Percentiles rank a stretch among this genome's conserved stretches.
Evolutionary conservation across 176 grass and related monocot genomes (phyloP).

Genomic region (Ananas comosus): DNA sequence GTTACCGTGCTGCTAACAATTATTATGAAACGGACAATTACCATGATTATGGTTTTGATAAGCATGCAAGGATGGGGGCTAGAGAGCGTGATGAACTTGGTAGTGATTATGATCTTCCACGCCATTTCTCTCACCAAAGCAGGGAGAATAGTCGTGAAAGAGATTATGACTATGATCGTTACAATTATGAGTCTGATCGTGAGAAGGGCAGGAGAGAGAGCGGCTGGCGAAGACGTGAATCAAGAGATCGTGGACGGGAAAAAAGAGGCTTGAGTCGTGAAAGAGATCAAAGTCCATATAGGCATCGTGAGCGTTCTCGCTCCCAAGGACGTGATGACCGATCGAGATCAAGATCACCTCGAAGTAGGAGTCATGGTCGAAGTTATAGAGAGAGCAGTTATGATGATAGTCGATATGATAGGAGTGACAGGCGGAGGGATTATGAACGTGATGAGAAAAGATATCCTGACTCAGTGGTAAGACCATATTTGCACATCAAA

Average conservation of each 20-base stretch:
- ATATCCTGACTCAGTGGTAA: slow-evolving; percentile 63
- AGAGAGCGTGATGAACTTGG: slow-evolving; percentile 49
- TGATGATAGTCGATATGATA: slow-evolving; percentile 72
- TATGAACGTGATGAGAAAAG: slow-evolving; percentile 66
- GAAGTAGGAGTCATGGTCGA: slow-evolving; percentile 39
- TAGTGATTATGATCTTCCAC: slow-evolving; percentile 47
- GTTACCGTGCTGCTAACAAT: slow-evolving; percentile 37
- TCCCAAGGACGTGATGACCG: slow-evolving; percentile 40
- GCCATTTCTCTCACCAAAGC: slow-evolving; percentile 42
- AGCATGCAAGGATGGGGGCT: slow-evolving; percentile 59
- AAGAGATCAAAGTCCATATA: slow-evolving; percentile 57
- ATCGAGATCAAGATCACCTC: slow-evolving; percentile 74
- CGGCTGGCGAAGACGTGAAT: slow-evolving; percentile 53
- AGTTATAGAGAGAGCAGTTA: slow-evolving; percentile 53
- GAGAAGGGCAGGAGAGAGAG: slow-evolving; percentile 62
- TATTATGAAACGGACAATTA: slow-evolving; percentile 56
- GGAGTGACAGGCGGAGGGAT: slow-evolving; percentile 54
- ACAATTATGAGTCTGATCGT: slow-evolving; percentile 50
- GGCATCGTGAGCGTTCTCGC: slow-evolving; percentile 40
- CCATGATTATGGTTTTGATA: slow-evolving; percentile 70
- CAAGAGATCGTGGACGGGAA: slow-evolving; percentile 43
- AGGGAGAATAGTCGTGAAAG: slow-evolving; percentile 53
- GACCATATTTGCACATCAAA: slow-evolving; percentile 13
- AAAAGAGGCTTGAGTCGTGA: slow-evolving; percentile 58
- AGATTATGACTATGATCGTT: slow-evolving; percentile 54